Evolutionary conservation across 106 monocot genomes (phyloP), one percentile per base, ranked within the genome.

Genomic region (Xerophyta viscosa): DNA sequence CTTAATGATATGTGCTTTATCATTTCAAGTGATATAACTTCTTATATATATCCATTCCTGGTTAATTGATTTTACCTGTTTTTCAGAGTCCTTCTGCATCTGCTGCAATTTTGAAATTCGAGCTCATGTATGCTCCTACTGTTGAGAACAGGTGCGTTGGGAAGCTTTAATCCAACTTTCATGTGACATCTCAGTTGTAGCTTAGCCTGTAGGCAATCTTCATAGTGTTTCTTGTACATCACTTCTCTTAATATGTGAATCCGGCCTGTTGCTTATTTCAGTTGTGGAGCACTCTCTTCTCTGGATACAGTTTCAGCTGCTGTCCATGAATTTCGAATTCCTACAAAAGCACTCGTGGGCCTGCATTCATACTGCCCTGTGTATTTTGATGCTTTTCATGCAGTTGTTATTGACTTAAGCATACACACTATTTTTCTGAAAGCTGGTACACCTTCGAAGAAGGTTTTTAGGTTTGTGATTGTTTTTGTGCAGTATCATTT

Each of bases 281-380:
- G 94, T 22, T 24, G 39, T 57, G 96, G 79, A 8, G 52, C 63
- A 66, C 76, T 74, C 30, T 60, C 64, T 51, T 55, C 76, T 56
- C 61, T 79, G 70, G 78, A 76, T 63, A 19, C 72, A 46, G 37
- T 62, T 74, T 31, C 78, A 48, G 64, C 66, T 54, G 66, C 96
- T n/a, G 57, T 89, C 37, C 96, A 98, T 74, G 96, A 89, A 77
- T 98, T 98, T 58, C 82, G 96, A 21, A 63, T 89, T 63, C 96
- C 96, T 66, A 71, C 79, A 5, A 86, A 81, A 73, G 84, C 84
- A 44, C 81, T 98, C 29, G 41, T 89, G 12, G 96, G 96, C 24
- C 55, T 89, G 52, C 85, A 98, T 65, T 74, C 89, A 42, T 98
- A 98, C 51, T 98, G 89, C 66, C 96, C 96, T 52, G 82, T 98